Evolutionary conservation across 164 flowering plant species (phyloP).

Genomic region (Akebia trifoliata): DNA sequence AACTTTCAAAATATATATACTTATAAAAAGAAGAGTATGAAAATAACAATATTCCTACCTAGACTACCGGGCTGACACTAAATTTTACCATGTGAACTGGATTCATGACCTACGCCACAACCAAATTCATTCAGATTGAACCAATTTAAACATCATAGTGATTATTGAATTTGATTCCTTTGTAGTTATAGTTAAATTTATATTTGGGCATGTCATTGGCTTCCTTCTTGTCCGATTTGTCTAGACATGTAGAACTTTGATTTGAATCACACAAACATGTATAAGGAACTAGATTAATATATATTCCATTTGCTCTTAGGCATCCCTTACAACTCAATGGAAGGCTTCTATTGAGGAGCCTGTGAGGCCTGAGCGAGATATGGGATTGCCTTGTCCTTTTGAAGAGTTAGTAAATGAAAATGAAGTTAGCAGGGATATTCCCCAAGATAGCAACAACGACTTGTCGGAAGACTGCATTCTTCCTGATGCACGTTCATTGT

Average conservation of each 20-base stretch:
- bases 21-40: too few relatives aligned
- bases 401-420: conserved; percentile 51
- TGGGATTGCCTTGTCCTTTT: conserved; percentile 65
- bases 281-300: background rate
- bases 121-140: too few relatives aligned
- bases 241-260: background rate
- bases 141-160: too few relatives aligned
- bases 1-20: too few relatives aligned
- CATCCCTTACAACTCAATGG: conserved; percentile 17
- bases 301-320: conserved; percentile 28
- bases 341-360: conserved; percentile 32
- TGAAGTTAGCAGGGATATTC: conserved; percentile 18
- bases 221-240: background rate
- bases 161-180: too few relatives aligned
- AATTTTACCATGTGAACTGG: too few relatives aligned
- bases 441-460: conserved; percentile 8
- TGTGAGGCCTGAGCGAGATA: conserved; percentile 33
- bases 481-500: conserved; percentile 64
- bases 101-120: too few relatives aligned
- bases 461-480: conserved; percentile 33
- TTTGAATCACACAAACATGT: background rate
- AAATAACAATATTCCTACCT: too few relatives aligned
- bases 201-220: background rate
- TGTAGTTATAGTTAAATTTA: background rate
- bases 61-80: too few relatives aligned